Evolutionary conservation across 768 basidiomycete genomes (phyloP).

Genomic region (Xerocomellus dryophilus): DNA sequence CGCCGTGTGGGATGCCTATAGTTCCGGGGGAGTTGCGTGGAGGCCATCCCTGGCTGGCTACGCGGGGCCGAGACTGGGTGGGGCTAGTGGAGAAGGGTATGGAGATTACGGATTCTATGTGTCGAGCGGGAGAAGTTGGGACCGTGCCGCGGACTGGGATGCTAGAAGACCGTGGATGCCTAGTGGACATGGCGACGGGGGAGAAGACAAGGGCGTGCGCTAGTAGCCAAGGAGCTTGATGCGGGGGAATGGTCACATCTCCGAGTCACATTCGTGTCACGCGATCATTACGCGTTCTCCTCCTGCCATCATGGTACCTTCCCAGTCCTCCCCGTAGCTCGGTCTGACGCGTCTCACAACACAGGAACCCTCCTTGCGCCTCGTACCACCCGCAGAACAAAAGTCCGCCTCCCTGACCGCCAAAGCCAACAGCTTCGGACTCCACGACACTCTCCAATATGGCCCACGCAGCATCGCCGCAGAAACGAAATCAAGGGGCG

Average conservation of each 20-base stretch:
- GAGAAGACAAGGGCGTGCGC: not conserved
- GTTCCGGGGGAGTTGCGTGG: slow-evolving; percentile 31
- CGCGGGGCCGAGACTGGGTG: slow-evolving; percentile 40
- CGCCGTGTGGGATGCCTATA: slow-evolving; percentile 38
- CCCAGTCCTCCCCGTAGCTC: not conserved
- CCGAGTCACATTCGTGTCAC: slow-evolving; percentile 28
- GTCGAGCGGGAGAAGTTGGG: slow-evolving; percentile 48
- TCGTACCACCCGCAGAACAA: slow-evolving; percentile 54
- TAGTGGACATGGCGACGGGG: slow-evolving; percentile 38
- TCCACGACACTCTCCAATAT: slow-evolving; percentile 86
- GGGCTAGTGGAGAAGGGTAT: slow-evolving; percentile 48
- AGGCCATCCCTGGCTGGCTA: slow-evolving; percentile 33
- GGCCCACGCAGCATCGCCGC: slow-evolving; percentile 80
- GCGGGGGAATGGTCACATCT: slow-evolving; percentile 28
- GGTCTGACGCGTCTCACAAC: not conserved
- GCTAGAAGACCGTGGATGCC: slow-evolving; percentile 61
- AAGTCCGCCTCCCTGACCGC: slow-evolving; percentile 65
- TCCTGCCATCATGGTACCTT: slow-evolving; percentile 21
- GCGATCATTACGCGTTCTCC: slow-evolving; percentile 21
- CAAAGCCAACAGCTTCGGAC: slow-evolving; percentile 71
- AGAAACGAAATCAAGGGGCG: slow-evolving; percentile 60
- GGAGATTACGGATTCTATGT: slow-evolving; percentile 64
- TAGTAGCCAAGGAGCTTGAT: slow-evolving; percentile 1
- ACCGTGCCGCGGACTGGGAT: slow-evolving; percentile 57
- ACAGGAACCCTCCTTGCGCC: slow-evolving; percentile 52